phyloP scores from a whole-genome alignment of 1,139 yeast species.

The Kurtzmaniella quercitrusa region DNA sequence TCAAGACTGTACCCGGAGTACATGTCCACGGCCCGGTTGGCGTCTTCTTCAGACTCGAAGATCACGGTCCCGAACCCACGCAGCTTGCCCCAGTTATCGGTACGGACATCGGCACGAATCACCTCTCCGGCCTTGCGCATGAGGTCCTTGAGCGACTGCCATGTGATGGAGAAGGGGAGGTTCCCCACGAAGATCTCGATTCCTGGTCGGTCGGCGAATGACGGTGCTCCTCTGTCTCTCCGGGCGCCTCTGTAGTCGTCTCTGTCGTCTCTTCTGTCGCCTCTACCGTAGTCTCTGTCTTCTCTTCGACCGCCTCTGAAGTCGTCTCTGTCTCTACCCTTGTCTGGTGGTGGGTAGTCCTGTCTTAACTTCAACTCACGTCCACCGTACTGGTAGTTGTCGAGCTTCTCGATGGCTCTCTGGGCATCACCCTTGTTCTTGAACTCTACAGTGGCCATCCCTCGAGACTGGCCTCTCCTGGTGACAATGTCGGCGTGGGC shows the following conservation, averaged over 20 bases:
- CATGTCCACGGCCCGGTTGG: conserved; percentile 54
- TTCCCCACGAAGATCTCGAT: conserved; percentile 79
- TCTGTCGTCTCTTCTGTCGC: conserved; percentile 11
- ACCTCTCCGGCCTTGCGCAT: conserved; percentile 77
- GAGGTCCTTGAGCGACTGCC: conserved; percentile 85
- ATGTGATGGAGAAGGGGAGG: conserved; percentile 71
- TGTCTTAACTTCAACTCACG: conserved; percentile 89
- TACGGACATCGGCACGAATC: conserved; percentile 73
- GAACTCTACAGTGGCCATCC: conserved; percentile 94
- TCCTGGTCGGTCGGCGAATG: conserved; percentile 35
- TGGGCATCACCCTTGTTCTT: conserved; percentile 63
- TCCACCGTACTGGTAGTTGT: conserved; percentile 65
- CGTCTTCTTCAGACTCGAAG: conserved; percentile 56
- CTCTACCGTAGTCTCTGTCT: conserved; percentile 12
- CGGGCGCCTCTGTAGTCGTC: conserved; percentile 10
- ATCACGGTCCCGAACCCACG: conserved; percentile 83
- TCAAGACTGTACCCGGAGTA: conserved; percentile 65
- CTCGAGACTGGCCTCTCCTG: conserved; percentile 79
- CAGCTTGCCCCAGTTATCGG: conserved; percentile 69
- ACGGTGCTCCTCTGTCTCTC: conserved; percentile 10
- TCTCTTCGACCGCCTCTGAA: conserved; percentile 5
- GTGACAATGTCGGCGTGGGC: conserved; percentile 84
- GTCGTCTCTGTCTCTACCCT: conserved; percentile 7
- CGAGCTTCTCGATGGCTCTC: conserved; percentile 67
- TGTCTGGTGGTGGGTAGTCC: conserved; percentile 71